Percentiles rank a stretch among this genome's conserved stretches.
phyloP scores from a whole-genome alignment of 108 stramenopile genomes.

The Skeletonema costatum region DNA sequence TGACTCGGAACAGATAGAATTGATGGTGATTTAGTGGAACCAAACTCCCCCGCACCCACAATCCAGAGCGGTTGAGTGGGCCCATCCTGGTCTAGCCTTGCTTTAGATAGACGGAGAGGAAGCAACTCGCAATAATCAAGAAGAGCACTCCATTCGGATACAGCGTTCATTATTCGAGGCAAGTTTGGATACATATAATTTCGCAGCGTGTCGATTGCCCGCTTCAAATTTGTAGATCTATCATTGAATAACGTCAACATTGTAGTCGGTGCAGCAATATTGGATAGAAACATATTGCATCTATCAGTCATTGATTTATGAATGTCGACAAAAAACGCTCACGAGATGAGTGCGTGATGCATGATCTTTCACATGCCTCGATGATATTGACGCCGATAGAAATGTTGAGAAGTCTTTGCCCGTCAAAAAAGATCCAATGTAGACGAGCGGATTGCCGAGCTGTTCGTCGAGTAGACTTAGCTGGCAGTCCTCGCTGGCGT shows the following conservation, averaged over 20 bases:
- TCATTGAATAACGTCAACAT: background rate
- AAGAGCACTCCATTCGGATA: constrained; percentile 1
- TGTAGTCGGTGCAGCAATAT: background rate
- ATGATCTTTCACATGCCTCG: background rate
- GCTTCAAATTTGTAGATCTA: background rate
- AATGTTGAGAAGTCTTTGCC: background rate
- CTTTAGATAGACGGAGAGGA: background rate
- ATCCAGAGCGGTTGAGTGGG: background rate
- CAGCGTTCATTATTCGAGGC: background rate
- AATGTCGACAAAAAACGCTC: background rate
- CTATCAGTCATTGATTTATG: background rate
- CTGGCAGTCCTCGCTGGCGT: background rate
- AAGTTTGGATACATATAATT: background rate
- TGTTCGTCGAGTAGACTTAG: background rate
- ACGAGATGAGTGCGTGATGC: background rate
- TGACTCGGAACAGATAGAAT: background rate
- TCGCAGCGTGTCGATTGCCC: background rate
- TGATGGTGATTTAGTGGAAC: background rate
- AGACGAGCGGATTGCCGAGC: background rate
- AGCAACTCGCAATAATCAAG: background rate
- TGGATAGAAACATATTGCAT: background rate
- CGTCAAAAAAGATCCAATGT: background rate
- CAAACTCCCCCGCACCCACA: background rate
- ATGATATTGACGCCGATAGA: background rate
- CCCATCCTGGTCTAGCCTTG: background rate